phyloP scores from a whole-genome alignment of 108 stramenopile genomes.

The Pseudonitzschia pungens region DNA sequence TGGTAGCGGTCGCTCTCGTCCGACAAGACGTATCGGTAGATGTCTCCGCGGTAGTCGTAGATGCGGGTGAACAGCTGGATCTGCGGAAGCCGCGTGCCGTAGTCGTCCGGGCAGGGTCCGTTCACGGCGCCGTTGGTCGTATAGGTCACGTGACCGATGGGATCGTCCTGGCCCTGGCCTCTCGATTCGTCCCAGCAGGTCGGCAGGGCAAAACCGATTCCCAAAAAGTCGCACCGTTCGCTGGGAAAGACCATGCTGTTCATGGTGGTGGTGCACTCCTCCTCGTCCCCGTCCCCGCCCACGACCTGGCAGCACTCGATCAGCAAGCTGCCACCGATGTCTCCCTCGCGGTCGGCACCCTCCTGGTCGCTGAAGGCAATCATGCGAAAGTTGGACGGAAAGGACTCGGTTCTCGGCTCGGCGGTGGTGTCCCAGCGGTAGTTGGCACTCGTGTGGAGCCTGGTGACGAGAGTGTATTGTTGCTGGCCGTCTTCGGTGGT shows the following conservation, averaged over 20 bases:
- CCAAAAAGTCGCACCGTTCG: background rate
- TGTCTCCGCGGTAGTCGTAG: slow-evolving; percentile 21
- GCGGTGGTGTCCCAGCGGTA: slow-evolving; percentile 37
- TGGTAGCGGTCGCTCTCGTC: slow-evolving; percentile 14
- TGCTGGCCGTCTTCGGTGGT: background rate
- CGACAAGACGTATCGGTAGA: background rate
- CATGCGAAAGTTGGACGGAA: slow-evolving; percentile 35
- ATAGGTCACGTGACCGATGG: slow-evolving; percentile 29
- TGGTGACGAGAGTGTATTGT: background rate
- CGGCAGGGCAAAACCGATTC: slow-evolving; percentile 20
- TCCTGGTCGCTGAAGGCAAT: slow-evolving; percentile 25
- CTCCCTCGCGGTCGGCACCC: slow-evolving; percentile 18
- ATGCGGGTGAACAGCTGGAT: slow-evolving; percentile 38
- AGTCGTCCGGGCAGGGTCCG: slow-evolving; percentile 25
- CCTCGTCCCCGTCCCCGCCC: slow-evolving; percentile 2
- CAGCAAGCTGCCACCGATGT: slow-evolving; percentile 15
- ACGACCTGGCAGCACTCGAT: slow-evolving; percentile 30
- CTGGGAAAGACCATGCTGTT: background rate
- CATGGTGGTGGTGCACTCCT: slow-evolving; percentile 6
- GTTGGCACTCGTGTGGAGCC: slow-evolving; percentile 11
- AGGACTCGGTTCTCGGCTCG: slow-evolving; percentile 22
- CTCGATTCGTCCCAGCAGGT: slow-evolving; percentile 32
- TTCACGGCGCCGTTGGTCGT: slow-evolving; percentile 31
- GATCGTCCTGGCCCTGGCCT: slow-evolving; percentile 11
- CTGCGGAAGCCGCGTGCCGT: slow-evolving; percentile 33